Conservation (phyloP, 352 stramenopile genomes). For the Pythium folliculosum region DNA sequence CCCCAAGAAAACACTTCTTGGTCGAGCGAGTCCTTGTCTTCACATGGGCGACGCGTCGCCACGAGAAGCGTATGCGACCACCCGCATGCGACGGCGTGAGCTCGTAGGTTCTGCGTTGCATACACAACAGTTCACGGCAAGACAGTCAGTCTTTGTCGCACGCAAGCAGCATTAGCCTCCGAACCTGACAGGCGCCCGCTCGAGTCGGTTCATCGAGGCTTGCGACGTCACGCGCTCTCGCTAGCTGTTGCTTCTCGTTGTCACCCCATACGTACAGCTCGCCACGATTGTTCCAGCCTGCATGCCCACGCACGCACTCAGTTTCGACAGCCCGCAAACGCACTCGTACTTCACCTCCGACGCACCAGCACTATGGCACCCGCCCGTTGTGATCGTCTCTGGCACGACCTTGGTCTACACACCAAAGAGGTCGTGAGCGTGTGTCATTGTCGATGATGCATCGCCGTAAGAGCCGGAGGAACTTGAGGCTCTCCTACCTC, state of each 20-base stretch:
- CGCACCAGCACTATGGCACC: conserved; percentile 73
- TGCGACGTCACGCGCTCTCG: neutral
- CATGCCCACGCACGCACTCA: neutral
- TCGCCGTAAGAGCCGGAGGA: neutral
- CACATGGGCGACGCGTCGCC: neutral
- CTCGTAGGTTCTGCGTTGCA: neutral
- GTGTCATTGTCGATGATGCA: neutral
- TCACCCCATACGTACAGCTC: conserved; percentile 73
- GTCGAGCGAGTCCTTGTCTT: conserved; percentile 6
- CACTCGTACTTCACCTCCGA: too few relatives aligned
- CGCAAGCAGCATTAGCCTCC: neutral
- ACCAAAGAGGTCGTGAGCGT: neutral
- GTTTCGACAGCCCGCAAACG: neutral
- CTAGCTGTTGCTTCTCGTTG: conserved; percentile 57
- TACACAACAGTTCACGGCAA: too few relatives aligned
- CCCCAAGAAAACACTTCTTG: conserved; percentile 51
- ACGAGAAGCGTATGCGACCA: conserved; percentile 72
- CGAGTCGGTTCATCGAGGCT: conserved; percentile 4
- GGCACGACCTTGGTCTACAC: conserved; percentile 23
- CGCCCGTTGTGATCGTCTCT: conserved; percentile 49
- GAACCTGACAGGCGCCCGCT: neutral
- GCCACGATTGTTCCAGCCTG: conserved; percentile 22
- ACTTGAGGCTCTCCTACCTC: neutral
- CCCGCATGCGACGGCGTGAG: conserved; percentile 53
- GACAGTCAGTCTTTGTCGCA: too few relatives aligned